Conservation (phyloP, 192 early-diverging fungal genomes). For the Coemansia sp. region DNA sequence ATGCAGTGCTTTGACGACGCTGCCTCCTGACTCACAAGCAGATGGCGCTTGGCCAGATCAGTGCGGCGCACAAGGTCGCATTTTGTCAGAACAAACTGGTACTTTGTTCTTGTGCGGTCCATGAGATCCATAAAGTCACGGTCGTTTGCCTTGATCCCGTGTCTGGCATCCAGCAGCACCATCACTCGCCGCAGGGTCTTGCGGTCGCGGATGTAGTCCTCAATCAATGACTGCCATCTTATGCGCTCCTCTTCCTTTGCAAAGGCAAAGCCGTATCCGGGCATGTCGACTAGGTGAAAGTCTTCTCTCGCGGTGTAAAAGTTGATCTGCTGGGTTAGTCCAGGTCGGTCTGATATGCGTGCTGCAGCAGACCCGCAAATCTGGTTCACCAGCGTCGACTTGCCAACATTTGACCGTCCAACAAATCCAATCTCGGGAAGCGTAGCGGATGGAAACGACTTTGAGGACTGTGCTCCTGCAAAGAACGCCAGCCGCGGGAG, state of each 20-base stretch:
- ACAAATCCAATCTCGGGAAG: constrained; percentile 56
- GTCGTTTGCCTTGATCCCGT: constrained; percentile 60
- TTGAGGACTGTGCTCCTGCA: constrained; percentile 43
- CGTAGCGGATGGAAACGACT: constrained; percentile 42
- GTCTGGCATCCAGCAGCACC: constrained; percentile 77
- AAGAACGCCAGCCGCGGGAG: constrained; percentile 51
- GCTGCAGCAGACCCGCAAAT: constrained; percentile 63
- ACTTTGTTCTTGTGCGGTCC: constrained; percentile 41
- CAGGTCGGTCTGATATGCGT: constrained; percentile 70
- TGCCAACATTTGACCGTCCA: constrained; percentile 79
- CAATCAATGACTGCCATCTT: constrained; percentile 68
- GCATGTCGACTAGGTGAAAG: constrained; percentile 77
- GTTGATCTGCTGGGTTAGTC: constrained; percentile 79
- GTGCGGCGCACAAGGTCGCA: constrained; percentile 67
- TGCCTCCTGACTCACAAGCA: constrained; percentile 55
- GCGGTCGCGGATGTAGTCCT: constrained; percentile 62
- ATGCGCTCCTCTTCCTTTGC: constrained; percentile 61
- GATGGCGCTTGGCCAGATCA: constrained; percentile 64
- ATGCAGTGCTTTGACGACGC: constrained; percentile 40
- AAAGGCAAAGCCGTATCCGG: constrained; percentile 81
- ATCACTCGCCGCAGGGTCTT: constrained; percentile 62
- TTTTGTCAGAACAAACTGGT: constrained; percentile 63
- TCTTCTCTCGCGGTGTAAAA: constrained; percentile 67
- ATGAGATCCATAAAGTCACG: constrained; percentile 49
- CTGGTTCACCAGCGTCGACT: constrained; percentile 74